phyloP scores from a whole-genome alignment of 345 rosid species.

The Brassica rapa region DNA sequence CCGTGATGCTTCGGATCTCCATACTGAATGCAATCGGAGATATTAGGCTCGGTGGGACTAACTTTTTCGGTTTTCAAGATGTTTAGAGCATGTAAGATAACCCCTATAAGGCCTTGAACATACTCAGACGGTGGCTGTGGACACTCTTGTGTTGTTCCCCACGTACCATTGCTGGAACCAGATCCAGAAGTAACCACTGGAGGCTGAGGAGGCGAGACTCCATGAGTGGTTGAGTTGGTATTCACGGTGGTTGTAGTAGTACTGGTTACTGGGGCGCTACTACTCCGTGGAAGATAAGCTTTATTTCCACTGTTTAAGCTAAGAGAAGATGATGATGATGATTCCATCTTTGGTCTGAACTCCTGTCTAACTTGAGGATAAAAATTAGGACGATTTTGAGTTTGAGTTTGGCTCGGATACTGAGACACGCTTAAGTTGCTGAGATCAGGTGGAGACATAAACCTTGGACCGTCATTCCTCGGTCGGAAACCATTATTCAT shows the following conservation, averaged over 20 bases:
- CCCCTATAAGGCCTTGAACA: conserved; percentile 82
- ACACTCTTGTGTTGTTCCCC: conserved; percentile 64
- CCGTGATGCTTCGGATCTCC: conserved; percentile 68
- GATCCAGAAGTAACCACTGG: conserved; percentile 28
- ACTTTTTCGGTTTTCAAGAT: conserved; percentile 70
- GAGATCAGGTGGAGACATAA: conserved; percentile 49
- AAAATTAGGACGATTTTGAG: conserved; percentile 44
- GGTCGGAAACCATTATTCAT: conserved; percentile 49
- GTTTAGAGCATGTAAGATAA: conserved; percentile 69
- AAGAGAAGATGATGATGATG: conserved; percentile 20
- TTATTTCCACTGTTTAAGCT: conserved; percentile 40
- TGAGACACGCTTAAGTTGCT: conserved; percentile 53
- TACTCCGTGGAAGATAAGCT: conserved; percentile 31
- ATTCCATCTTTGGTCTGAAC: conserved; percentile 39
- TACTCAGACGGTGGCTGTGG: conserved; percentile 70
- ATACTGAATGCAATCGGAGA: conserved; percentile 67
- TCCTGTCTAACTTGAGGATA: conserved; percentile 47
- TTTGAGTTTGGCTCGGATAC: conserved; percentile 30
- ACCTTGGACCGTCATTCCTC: conserved; percentile 47
- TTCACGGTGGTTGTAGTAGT: conserved; percentile 10
- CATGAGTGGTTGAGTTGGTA: conserved; percentile 30
- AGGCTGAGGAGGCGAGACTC: conserved; percentile 36
- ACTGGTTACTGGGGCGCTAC: conserved; percentile 25
- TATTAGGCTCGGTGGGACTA: conserved; percentile 74
- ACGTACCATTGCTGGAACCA: conserved; percentile 39